phyloP scores from a whole-genome alignment of 257 asterid species.

The Verbena officinalis region DNA sequence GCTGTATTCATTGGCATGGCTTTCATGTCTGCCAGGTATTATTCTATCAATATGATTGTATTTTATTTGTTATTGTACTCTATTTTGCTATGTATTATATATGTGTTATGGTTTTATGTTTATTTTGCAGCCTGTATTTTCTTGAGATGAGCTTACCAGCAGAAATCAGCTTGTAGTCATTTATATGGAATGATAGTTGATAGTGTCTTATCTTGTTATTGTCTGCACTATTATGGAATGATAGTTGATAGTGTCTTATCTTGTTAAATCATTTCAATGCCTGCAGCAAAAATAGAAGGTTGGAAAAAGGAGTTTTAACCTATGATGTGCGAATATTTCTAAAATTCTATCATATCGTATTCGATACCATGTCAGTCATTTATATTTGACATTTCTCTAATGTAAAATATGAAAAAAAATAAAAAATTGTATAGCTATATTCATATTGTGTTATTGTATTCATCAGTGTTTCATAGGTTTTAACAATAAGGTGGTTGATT shows the following conservation, averaged over 20 bases:
- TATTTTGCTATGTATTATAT: neutral
- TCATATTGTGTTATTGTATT: no score
- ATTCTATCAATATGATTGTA: slow-evolving; percentile 8
- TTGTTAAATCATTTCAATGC: neutral
- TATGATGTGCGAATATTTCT: no score
- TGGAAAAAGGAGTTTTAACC: no score
- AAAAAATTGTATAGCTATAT: no score
- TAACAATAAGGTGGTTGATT: neutral
- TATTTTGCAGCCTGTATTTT: slow-evolving; percentile 72
- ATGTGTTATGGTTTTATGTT: neutral
- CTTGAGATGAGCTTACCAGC: slow-evolving; percentile 79
- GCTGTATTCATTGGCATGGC: slow-evolving; percentile 58
- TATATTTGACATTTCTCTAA: no score
- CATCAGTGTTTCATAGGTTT: neutral
- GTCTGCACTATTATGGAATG: neutral
- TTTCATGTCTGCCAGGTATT: slow-evolving; percentile 55
- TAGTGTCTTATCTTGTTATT: neutral
- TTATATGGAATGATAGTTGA: neutral
- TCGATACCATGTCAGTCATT: no score
- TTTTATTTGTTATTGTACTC: no score
- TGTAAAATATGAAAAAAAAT: no score
- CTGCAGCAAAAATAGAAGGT: neutral
- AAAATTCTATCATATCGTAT: no score
- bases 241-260: neutral
- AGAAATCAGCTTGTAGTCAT: slow-evolving; percentile 62